A percentile compares a stretch with the other conserved stretches of the same genome.
phyloP scores from a whole-genome alignment of 305 asterid genomes.

The Solanum aculeatissimum region DNA sequence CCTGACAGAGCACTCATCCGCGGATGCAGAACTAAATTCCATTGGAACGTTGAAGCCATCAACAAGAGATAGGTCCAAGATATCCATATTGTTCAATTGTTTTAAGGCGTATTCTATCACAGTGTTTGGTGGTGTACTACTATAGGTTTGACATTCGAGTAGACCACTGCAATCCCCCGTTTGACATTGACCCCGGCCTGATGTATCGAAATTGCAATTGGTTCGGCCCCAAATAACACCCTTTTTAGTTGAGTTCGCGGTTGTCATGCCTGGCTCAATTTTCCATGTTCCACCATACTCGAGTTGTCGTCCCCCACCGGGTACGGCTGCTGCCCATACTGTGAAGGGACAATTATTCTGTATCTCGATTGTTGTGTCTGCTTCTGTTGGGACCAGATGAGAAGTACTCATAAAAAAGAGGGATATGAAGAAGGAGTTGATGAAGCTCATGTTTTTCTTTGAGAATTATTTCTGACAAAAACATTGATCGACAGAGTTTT shows the following conservation, averaged over 20 bases:
- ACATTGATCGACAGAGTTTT: too few relatives aligned
- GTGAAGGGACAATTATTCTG: constrained; percentile 16
- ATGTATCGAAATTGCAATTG: constrained; percentile 10
- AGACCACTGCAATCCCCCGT: constrained; percentile 19
- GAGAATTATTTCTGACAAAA: too few relatives aligned
- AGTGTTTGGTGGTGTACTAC: neutral
- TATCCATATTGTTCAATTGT: neutral
- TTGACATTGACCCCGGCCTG: constrained; percentile 7
- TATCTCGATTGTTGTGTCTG: neutral
- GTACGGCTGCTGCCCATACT: constrained; percentile 18
- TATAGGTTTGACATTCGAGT: neutral
- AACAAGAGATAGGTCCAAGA: neutral
- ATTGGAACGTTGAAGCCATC: constrained; percentile 15
- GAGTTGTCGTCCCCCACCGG: constrained; percentile 15
- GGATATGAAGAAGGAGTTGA: too few relatives aligned
- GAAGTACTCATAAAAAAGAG: too few relatives aligned
- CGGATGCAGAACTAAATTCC: neutral
- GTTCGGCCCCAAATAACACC: constrained; percentile 18
- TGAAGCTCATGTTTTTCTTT: neutral
- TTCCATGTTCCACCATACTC: neutral
- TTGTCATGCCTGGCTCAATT: too few relatives aligned
- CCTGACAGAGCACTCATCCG: neutral
- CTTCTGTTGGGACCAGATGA: neutral
- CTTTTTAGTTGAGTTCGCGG: neutral
- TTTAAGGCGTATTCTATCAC: neutral